Base-by-base conservation (phyloP, 1,284 basidiomycete genomes). In the Fistulinella cinereoalba region DNA sequence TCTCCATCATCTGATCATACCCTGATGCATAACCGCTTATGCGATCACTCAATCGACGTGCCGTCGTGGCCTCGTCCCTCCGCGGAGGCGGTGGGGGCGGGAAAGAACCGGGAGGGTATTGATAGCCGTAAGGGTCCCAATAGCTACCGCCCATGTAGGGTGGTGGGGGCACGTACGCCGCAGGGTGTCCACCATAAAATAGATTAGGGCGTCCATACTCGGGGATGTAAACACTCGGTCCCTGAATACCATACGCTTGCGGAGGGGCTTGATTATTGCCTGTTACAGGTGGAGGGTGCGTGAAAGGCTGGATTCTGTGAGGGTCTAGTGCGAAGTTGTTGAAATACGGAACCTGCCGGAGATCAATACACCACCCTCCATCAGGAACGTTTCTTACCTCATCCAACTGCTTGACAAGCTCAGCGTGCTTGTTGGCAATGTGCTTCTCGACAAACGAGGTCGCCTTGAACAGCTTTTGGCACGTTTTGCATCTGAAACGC, bases 401-500 rank as follows among this genome's bases (percentile, higher is more conserved):
- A 31, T 89, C 86, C n/a, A 91, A 76, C 43, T 74, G 67, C 56
- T 81, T 86, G 47, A 92, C 80, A 10, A 88, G 71, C 55, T 94
- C 92, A 15, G 83, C 71, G 64, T 96, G 92, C 66, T 94, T 94
- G 66, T 91, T 90, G 8, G 85, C 80, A 53, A 95, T 85, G 64
- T 96, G 92, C 72, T 97, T 97, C 71, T 95, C 91, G 43, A 97
- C 88, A 69, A 96, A 97, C 34, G 92, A 84, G 19, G 90, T 88
- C 5, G 92, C 95, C 65, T 93, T 94, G 82, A 97, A 97, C 15
- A 97, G 75, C 72, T 97, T 97, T 68, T 84, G 83, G 67, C 94
- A 97, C 41, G 85, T 87, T 72, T 92, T 94, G 74, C 94, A 97
- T 55, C 95, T 79, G 72, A 91, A 97, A 65, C 96, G 97, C 58